Evolutionary conservation across 2,329 filamentous ascomycete genomes (phyloP), one percentile per base, ranked within the genome.

Genomic region (Oidium heveae): DNA sequence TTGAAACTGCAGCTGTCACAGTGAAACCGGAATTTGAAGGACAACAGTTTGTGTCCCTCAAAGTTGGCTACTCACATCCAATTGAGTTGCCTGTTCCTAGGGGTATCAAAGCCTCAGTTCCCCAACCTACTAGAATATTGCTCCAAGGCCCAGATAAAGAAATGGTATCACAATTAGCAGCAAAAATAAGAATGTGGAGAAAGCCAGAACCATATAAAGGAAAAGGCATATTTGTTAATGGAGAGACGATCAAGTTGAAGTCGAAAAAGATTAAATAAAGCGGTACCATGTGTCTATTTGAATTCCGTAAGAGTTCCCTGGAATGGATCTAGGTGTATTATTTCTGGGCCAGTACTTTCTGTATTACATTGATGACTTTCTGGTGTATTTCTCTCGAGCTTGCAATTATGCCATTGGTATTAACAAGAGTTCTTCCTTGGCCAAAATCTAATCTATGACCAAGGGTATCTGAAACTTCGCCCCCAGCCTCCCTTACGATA

Each of bases 161-260:
- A 68, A 75, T 81, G 52, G 79, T 98, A 59, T 91, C 87, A 75
- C 80, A 84, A 56, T 95, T 96, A 68, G 91, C 91, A 18, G 91
- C 91, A 0, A 73, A 81, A 62, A 93, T 98, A 61, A 75, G 86
- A 62, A 76, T 73, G 68, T 96, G 89, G 89, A 81, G 91, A 66
- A 77, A 76, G 59, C 91, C 91, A 33, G 91, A 98, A 71, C 91
- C 91, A 60, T 98, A 98, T 70, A 98, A 98, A 78, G 91, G 91
- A 61, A 96, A 98, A 79, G 91, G 91, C 63, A 94, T 98, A 62
- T 98, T 96, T 67, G 82, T 98, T 63, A 93, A 96, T 65, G 86
- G 88, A 59, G 87, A 98, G 75, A 95, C 87, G 33, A 95, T 98
- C 71, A 94, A 84, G 75, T 69, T 98, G 69, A 98, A 98, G 81